These are phyloP conservation scores for Mrakia hoshinonis DNA, from an alignment of 768 basidiomycete species.

Conservation along the genomic window DNA sequence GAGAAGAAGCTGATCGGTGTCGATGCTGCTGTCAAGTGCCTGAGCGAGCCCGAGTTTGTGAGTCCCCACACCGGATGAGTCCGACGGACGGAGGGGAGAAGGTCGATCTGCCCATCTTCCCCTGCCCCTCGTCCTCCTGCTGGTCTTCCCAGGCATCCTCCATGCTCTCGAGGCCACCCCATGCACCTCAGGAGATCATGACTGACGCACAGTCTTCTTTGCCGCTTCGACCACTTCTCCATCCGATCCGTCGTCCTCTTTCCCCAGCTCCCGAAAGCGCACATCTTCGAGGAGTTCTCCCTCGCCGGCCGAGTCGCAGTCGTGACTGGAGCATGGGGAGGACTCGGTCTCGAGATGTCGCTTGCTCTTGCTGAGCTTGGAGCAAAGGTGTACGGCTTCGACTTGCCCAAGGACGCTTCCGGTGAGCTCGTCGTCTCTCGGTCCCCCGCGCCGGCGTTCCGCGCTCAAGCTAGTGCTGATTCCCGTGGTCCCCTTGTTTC, in stretches of 20 bases:
- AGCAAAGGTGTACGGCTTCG: conserved; percentile 44
- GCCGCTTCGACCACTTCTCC: neutral
- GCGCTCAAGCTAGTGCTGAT: neutral
- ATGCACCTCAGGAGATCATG: no score
- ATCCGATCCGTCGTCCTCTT: neutral
- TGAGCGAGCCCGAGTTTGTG: neutral
- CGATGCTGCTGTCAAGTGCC: neutral
- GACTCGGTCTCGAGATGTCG: conserved; percentile 77
- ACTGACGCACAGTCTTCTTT: neutral
- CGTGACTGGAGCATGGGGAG: conserved; percentile 2
- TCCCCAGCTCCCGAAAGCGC: neutral
- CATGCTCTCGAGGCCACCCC: no score
- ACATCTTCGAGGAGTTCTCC: conserved; percentile 21
- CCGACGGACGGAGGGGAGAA: no score
- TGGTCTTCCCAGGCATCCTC: no score
- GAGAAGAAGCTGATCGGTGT: conserved; percentile 18
- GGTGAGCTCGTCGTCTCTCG: neutral
- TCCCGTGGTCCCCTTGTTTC: neutral
- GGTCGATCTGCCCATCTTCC: no score
- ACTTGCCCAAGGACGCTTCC: conserved; percentile 23
- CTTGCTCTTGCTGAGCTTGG: conserved; percentile 65
- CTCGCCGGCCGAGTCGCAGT: conserved; percentile 12
- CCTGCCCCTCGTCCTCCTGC: no score
- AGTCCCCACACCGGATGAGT: neutral
- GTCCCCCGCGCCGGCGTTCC: neutral